These are phyloP conservation scores for Meyerozyma smithsonii DNA, from an alignment of 1,139 yeast genomes.

Conservation along the genomic window DNA sequence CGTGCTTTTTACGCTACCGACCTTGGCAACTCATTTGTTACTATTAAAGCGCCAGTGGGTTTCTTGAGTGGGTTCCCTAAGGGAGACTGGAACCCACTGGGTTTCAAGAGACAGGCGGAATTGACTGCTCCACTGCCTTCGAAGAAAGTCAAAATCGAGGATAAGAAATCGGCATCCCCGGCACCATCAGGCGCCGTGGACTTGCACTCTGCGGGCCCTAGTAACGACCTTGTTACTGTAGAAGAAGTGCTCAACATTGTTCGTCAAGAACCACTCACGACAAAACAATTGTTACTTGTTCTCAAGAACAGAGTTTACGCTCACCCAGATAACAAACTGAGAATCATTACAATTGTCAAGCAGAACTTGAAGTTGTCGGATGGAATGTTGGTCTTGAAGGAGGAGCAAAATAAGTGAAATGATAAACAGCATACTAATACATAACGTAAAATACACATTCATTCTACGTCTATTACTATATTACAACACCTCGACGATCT, in stretches of 20 bases:
- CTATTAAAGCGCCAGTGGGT: slow-evolving; percentile 58
- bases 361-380: slow-evolving; percentile 64
- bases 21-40: slow-evolving; percentile 61
- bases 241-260: slow-evolving; percentile 68
- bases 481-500: slow-evolving; percentile 50
- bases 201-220: slow-evolving; percentile 37
- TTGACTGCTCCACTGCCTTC: slow-evolving; percentile 21
- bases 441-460: not conserved
- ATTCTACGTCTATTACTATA: slow-evolving; percentile 6
- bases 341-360: slow-evolving; percentile 64
- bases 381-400: slow-evolving; percentile 60
- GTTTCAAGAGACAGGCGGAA: slow-evolving; percentile 36
- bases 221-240: slow-evolving; percentile 51
- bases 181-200: slow-evolving; percentile 15
- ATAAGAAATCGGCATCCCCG: slow-evolving; percentile 14
- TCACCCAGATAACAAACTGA: slow-evolving; percentile 64
- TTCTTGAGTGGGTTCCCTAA: slow-evolving; percentile 64
- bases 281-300: slow-evolving; percentile 59
- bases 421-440: slow-evolving; percentile 2
- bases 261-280: slow-evolving; percentile 56
- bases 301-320: slow-evolving; percentile 61
- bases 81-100: slow-evolving; percentile 82
- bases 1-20: slow-evolving; percentile 44
- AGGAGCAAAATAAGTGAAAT: slow-evolving; percentile 9
- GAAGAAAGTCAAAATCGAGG: slow-evolving; percentile 39